phyloP scores from a whole-genome alignment of 306 rosid species.

The Corylus avellana region DNA sequence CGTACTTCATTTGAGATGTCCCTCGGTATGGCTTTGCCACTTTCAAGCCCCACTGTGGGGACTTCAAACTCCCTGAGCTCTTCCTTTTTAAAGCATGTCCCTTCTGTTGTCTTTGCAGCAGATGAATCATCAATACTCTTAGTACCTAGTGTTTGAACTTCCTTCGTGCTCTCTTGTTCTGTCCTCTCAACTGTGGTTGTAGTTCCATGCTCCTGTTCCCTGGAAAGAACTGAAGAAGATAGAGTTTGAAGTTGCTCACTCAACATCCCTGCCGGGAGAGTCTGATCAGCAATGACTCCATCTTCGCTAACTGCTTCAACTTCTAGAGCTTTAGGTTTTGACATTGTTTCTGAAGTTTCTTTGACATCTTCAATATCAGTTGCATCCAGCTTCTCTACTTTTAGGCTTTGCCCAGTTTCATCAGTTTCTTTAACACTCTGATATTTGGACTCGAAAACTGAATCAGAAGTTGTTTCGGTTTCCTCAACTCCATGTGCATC shows the following conservation, averaged over 20 bases:
- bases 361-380: slow-evolving; percentile 21
- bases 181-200: not conserved
- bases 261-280: not conserved
- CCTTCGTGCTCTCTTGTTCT: slow-evolving; percentile 15
- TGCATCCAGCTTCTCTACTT: slow-evolving; percentile 15
- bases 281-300: slow-evolving; percentile 10
- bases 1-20: not conserved
- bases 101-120: not conserved
- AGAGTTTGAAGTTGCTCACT: slow-evolving; percentile 6
- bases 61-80: slow-evolving; percentile 18
- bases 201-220: slow-evolving; percentile 2
- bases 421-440: not conserved
- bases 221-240: not conserved
- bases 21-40: not conserved
- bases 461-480: not conserved
- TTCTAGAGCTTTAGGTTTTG: not conserved
- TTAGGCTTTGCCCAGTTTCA: not conserved
- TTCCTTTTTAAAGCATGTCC: not conserved
- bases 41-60: slow-evolving; percentile 3
- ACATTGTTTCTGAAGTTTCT: slow-evolving; percentile 5
- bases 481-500: not conserved
- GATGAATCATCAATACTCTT: not conserved
- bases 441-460: not conserved
- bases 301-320: slow-evolving; percentile 13
- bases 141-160: not conserved